Base-by-base conservation (phyloP, 306 rosid species). In the Cicer pinnatifidum region DNA sequence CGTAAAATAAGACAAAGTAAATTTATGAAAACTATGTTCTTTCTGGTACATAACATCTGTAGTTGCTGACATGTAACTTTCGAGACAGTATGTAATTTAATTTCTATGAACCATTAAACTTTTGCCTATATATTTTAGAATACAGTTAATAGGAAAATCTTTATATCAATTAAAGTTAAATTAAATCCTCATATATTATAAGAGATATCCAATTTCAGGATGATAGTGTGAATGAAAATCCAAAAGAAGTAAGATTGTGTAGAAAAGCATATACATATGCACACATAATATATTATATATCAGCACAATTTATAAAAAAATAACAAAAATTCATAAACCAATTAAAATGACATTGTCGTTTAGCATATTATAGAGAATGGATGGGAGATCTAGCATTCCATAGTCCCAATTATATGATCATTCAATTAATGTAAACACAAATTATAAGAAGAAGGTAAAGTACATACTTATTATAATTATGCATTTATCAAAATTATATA, bases 311-410 rank as follows among this genome's bases (percentile, higher is more conserved):
- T 20, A 28, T 3, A 28, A 59, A 59, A 65, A 23, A 64, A 72
- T 28, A 9, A 58, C 4, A 16, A 48, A 72, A 72, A 76, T 56
- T 10, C 35, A 67, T 58, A 51, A 67, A 60, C 40, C 76, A 28
- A 28, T 28, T 28, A 72, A 48, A 41, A 40, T 38, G 11, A 53
- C 64, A 70, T 63, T 45, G 54, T 46, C 68, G 50, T 41, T 53
- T 72, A 71, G 76, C 72, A 50, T 72, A 77, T 63, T 75, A 71
- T n/a, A 38, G 17, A 45, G 39, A 81, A 63, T 54, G 53, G 69
- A 16, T 35, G 47, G n/a, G 75, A 41, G 46, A 28, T 28, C 35
- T 28, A 54, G 46, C 64, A 72, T n/a, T 66, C 11, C 67, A 37
- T 16, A 72, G 52, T 58, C 61, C 79, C 72, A 57, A 65, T 58